A percentile compares a stretch with the other conserved stretches of the same genome.
Evolutionary conservation across 768 basidiomycete genomes (phyloP).

Genomic region (Auricularia cornea): DNA sequence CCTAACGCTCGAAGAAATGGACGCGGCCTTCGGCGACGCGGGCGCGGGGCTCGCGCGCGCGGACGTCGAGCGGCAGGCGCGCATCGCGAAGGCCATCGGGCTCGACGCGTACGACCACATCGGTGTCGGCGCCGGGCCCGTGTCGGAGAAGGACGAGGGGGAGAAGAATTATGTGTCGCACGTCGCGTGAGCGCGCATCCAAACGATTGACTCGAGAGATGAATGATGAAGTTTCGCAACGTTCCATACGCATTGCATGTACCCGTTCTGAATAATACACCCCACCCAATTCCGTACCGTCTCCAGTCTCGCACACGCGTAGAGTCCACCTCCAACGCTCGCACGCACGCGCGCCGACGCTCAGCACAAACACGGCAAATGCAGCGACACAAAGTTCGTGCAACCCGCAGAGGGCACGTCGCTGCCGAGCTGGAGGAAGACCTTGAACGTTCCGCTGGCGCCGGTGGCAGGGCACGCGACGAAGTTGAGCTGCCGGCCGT

Average conservation of each 20-base stretch:
- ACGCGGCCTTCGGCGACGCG: conserved; percentile 69
- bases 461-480: conserved; percentile 40
- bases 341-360: too few relatives aligned
- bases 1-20: conserved; percentile 79
- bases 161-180: background rate
- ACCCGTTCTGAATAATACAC: too few relatives aligned
- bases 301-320: too few relatives aligned
- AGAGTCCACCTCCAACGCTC: too few relatives aligned
- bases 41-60: conserved; percentile 41
- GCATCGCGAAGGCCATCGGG: conserved; percentile 57
- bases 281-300: too few relatives aligned
- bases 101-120: conserved; percentile 30
- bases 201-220: too few relatives aligned
- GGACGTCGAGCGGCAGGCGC: conserved; percentile 41
- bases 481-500: conserved; percentile 46
- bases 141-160: conserved; percentile 1
- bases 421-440: conserved; percentile 45
- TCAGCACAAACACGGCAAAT: conserved; percentile 24
- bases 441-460: conserved; percentile 31
- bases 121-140: background rate
- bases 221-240: too few relatives aligned
- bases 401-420: conserved; percentile 32
- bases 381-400: conserved; percentile 20
- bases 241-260: too few relatives aligned
- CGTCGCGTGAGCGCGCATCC: too few relatives aligned